Conservation (phyloP, 176 grass and related monocot genomes). For the Guadua angustifolia region DNA sequence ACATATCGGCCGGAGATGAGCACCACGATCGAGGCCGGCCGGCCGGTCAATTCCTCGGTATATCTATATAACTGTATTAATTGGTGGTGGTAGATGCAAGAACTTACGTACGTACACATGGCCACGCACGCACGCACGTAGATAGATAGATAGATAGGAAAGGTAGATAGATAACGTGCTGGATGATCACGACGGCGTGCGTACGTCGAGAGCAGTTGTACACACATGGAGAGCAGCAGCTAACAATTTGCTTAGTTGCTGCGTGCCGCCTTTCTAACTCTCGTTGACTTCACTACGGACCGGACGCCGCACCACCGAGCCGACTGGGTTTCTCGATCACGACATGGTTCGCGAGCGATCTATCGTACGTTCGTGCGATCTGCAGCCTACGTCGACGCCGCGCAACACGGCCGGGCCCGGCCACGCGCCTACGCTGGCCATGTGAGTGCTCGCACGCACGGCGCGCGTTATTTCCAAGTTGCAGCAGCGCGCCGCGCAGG, state of each 20-base stretch:
- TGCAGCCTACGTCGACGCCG: background rate
- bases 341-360: background rate
- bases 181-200: background rate
- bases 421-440: background rate
- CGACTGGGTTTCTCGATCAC: background rate
- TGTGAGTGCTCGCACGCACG: constrained; percentile 19
- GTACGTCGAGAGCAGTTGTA: background rate
- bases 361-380: constrained; percentile 2
- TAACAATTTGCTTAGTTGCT: background rate
- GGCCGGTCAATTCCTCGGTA: constrained; percentile 16
- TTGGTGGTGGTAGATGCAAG: background rate
- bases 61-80: constrained; percentile 12
- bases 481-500: constrained; percentile 13
- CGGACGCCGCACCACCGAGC: background rate
- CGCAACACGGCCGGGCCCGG: background rate
- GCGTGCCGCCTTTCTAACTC: constrained; percentile 8
- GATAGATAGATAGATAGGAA: background rate
- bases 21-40: constrained; percentile 23
- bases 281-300: constrained; percentile 7
- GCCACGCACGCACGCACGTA: background rate
- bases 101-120: background rate
- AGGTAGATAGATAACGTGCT: background rate
- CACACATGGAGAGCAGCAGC: background rate
- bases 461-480: constrained; percentile 38
- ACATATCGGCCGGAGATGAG: constrained; percentile 11